Evolutionary conservation across 345 rosid genomes (phyloP), one percentile per base, ranked within the genome.

Genomic region (Balakata baccata): DNA sequence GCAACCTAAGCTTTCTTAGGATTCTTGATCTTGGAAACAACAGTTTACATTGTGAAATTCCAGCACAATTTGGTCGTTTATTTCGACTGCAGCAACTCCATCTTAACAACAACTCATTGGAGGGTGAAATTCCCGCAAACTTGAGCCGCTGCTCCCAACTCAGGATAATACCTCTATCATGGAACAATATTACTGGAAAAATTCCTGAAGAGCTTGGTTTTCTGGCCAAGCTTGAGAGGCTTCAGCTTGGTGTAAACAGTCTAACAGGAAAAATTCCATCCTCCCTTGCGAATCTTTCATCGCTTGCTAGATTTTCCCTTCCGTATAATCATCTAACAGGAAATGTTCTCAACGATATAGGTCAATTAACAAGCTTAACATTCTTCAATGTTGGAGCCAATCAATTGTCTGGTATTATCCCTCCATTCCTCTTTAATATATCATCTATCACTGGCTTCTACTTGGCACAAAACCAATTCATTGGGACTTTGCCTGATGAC

Each of bases 371-470:
- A 25, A 58, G n/a, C 12, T 18, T 69, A 53, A 50, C 41, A 6
- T 34, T 62, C 11, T 37, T 62, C 66, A 5, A 20, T 5, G 22
- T 38, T 3, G 45, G 10, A 62, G 22, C 3, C 45, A 62, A 62
- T 38, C 7, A 69, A 38, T 38, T 14, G 29, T 59, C 78, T 7
- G 78, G 78, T 39, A 47, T n/a, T 16, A 38, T 75, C 18, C 74
- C 78, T 69, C 59, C 9, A 23, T 75, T 69, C 43, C 61, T 69
- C 20, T 69, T 67, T 52, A 75, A 75, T 34, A 68, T 75, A 41
- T 58, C 72, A 11, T 49, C 73, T 3, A 34, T 75, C 38, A 7
- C 0, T 7, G 13, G 18, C 67, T 1, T 75, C 6, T 45, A 67
- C 29, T 9, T 50, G 6, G 38, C 72, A 3, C 0, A 0, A 13